Conservation (phyloP, 306 rosid genomes). For the Elaeagnus macrophylla region DNA sequence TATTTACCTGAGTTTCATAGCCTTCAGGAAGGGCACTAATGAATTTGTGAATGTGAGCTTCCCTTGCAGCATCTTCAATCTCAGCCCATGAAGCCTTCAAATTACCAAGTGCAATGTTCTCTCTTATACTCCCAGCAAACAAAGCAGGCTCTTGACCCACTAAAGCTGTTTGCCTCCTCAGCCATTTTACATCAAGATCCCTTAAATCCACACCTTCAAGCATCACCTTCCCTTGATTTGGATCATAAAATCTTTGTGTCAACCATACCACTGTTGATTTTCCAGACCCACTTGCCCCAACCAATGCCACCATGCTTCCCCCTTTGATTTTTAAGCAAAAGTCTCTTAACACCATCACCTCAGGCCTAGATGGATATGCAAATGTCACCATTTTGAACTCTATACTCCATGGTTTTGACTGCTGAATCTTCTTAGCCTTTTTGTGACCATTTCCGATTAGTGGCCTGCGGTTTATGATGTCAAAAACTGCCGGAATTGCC, state of each 20-base stretch:
- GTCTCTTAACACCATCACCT: conserved; percentile 51
- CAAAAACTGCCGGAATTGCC: conserved; percentile 60
- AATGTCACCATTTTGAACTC: conserved; percentile 76
- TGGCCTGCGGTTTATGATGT: conserved; percentile 57
- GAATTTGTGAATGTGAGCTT: conserved; percentile 74
- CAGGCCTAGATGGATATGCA: conserved; percentile 82
- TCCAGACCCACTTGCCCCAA: conserved; percentile 85
- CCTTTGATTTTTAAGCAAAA: conserved; percentile 59
- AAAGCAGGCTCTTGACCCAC: conserved; percentile 89
- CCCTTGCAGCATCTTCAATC: conserved; percentile 75
- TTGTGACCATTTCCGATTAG: conserved; percentile 30
- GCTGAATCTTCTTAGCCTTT: conserved; percentile 36
- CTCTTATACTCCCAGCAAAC: conserved; percentile 72
- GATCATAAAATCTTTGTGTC: conserved; percentile 86
- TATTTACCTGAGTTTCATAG: conserved; percentile 73
- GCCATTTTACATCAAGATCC: conserved; percentile 66
- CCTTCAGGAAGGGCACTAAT: conserved; percentile 85
- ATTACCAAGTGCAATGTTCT: conserved; percentile 75
- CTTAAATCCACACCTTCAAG: conserved; percentile 66
- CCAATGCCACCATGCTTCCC: conserved; percentile 68
- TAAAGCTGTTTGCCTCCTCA: conserved; percentile 74
- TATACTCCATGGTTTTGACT: conserved; percentile 39
- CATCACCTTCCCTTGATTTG: conserved; percentile 66
- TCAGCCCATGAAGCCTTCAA: conserved; percentile 66
- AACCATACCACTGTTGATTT: conserved; percentile 86